A percentile compares a stretch with the other conserved stretches of the same genome.
Evolutionary conservation across 306 rosid species (phyloP).

Genomic region (Erythrophleum fordii): DNA sequence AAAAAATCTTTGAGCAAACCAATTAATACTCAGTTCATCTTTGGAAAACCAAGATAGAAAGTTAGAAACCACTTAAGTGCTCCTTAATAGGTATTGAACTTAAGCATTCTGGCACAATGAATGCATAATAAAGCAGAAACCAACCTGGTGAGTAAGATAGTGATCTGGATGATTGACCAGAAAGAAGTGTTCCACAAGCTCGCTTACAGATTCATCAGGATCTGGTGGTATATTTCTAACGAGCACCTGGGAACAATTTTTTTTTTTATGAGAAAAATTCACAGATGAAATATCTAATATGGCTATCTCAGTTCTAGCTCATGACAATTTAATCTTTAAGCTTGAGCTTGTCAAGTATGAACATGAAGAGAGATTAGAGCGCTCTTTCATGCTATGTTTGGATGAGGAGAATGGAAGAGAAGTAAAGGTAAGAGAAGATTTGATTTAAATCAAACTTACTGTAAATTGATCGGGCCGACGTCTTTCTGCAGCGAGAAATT

Average conservation of each 20-base stretch:
- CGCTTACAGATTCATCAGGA: constrained; percentile 84
- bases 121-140: constrained; percentile 24
- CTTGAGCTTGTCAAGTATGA: constrained; percentile 16
- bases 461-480: constrained; percentile 96
- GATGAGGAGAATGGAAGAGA: neutral
- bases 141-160: constrained; percentile 97
- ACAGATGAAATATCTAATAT: constrained; percentile 9
- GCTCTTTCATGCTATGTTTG: neutral
- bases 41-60: too few relatives aligned
- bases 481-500: constrained; percentile 76
- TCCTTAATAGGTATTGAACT: constrained; percentile 10
- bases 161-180: constrained; percentile 92
- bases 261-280: constrained; percentile 40
- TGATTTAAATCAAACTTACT: constrained; percentile 48
- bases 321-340: neutral
- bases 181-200: constrained; percentile 95
- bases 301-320: constrained; percentile 4
- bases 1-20: too few relatives aligned
- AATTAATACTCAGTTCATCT: too few relatives aligned
- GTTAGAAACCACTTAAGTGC: too few relatives aligned
- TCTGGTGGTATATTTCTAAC: constrained; percentile 94
- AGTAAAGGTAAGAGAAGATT: neutral
- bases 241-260: constrained; percentile 66
- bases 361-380: constrained; percentile 4
- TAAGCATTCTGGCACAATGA: neutral